A percentile compares a stretch with the other conserved stretches of the same genome.
Evolutionary conservation across 345 rosid genomes (phyloP).

Genomic region (Citrus cavaleriei): DNA sequence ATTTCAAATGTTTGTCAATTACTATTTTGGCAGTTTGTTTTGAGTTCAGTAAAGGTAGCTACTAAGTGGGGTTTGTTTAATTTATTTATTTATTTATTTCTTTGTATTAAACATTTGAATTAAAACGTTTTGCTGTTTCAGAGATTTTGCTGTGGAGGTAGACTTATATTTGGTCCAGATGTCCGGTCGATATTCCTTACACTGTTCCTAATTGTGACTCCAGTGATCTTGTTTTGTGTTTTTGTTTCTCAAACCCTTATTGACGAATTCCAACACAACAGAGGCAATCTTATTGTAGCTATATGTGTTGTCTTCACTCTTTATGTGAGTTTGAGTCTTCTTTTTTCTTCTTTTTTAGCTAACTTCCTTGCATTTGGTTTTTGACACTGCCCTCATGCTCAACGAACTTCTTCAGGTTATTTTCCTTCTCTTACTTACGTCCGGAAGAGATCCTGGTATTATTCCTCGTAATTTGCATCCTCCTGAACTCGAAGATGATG

Average conservation of each 20-base stretch:
- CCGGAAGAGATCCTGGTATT: slow-evolving; percentile 94
- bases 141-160: slow-evolving; percentile 79
- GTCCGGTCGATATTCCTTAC: slow-evolving; percentile 73
- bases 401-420: slow-evolving; percentile 49
- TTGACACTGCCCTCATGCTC: background rate
- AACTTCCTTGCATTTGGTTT: background rate
- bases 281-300: slow-evolving; percentile 40
- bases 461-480: slow-evolving; percentile 80
- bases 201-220: slow-evolving; percentile 53
- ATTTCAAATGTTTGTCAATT: background rate
- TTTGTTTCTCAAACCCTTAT: slow-evolving; percentile 56
- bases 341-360: background rate
- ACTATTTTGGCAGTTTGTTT: background rate
- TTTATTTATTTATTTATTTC: too few species aligned
- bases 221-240: slow-evolving; percentile 65
- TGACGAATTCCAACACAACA: slow-evolving; percentile 38
- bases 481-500: slow-evolving; percentile 71
- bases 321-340: slow-evolving; percentile 41
- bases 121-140: slow-evolving; percentile 30
- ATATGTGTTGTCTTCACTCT: slow-evolving; percentile 35
- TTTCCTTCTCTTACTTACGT: slow-evolving; percentile 72
- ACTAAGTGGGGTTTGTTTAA: background rate
- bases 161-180: slow-evolving; percentile 83
- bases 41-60: background rate
- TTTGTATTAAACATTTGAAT: background rate